Evolutionary conservation across 78 protist species (phyloP), one percentile per base, ranked within the genome.

Genomic region (Monosiga brevicollis): DNA sequence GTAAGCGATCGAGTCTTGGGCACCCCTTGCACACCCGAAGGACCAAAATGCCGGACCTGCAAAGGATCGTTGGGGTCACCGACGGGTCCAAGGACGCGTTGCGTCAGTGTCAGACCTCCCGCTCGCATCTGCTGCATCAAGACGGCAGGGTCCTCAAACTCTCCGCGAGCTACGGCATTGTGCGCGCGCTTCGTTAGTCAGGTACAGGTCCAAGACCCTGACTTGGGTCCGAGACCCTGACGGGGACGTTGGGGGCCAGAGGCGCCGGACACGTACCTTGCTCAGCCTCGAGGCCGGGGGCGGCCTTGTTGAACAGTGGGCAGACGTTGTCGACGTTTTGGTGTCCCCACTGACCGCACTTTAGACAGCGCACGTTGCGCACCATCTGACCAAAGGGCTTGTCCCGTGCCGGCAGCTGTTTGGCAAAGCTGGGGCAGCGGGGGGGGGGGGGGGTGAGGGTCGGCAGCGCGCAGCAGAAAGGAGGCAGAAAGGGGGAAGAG

Each of bases 341-440:
- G 70, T 88, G 91, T 40, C 91, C 91, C 88, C 88, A 88, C 43
- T 41, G 41, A 42, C 54, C 70, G 78, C 91, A 88, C 54, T 83
- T n/a, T 0, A 62, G 43, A 73, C 91, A 88, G 40, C 82, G 80
- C 34, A 88, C 91, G 72, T 88, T 82, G 35, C 83, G 81, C 34
- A 88, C n/a, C 55, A 81, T 62, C 1, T 81, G 49, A 25, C 87
- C 91, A 43, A 88, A 86, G 42, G 91, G 91, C 55, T 85, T 84
- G 70, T 88, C 88, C 24, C 42, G 39, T 23, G 85, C 73, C 35
- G 82, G 84, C 29, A 62, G 43, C 42, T 82, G 62, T 15, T 20
- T 49, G 62, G 6, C 6, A 49, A 15, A 6, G 62, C 6, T 49
- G 62, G 15, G 62, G 6, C 29, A 49, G 62, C 6, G 62, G 15